Base-by-base conservation (phyloP, 2,329 filamentous ascomycete species). In the Cytospora schulzeri region DNA sequence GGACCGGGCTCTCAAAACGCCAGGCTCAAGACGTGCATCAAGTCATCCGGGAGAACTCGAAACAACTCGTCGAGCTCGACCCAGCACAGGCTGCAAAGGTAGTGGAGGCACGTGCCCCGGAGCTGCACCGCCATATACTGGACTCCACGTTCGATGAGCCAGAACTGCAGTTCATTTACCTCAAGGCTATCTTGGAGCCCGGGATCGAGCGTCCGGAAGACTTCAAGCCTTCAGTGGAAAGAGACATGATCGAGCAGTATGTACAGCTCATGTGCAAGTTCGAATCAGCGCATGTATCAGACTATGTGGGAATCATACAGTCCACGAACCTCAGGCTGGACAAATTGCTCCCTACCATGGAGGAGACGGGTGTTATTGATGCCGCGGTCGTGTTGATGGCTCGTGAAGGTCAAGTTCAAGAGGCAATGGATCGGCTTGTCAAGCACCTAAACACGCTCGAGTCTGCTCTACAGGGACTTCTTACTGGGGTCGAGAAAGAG, bases 381-480 rank as follows among this genome's bases (percentile, higher is more conserved):
- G 96, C 93, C 5, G 94, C 93, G 0, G 91, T 99, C 8, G 87
- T 97, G 1, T 82, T 99, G 12, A 90, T 99, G 83, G 92, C 92
- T 48, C 87, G 92, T 65, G 93, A 97, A 73, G 95, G 96, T 0
- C 88, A 95, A 71, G 84, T 94, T 15, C 85, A 86, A 66, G 85
- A 90, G 70, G 95, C 93, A 7, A 96, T 99, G 90, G 84, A 88
- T 63, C 87, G 95, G 56, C 83, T 99, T 26, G 85, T 92, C n/a
- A 85, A 83, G 69, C 94, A 99, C 73, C 77, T 99, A 29, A 83
- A 84, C 45, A 93, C 90, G 0, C 81, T 99, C 0, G 90, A 96
- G 74, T 89, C 89, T 2, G 91, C 92, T 1, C 79, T 97, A 57
- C 83, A 88, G 38, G 91, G 92, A 4, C 79, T 97, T 5, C 77